phyloP scores from a whole-genome alignment of 2,329 filamentous ascomycete genomes.

The Sclerotinia subarctica region DNA sequence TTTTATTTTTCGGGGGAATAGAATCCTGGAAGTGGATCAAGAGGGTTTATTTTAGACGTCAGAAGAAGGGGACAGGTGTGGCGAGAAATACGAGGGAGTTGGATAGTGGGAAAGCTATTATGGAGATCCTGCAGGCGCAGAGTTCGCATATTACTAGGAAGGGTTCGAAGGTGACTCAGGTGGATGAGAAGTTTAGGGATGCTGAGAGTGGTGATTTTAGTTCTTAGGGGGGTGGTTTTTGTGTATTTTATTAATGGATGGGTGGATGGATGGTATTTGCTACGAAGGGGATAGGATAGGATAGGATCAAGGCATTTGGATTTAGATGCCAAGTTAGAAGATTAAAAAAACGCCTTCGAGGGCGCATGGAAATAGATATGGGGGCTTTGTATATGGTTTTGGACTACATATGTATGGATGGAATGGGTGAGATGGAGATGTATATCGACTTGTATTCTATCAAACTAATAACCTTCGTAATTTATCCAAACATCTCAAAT shows the following conservation, averaged over 20 bases:
- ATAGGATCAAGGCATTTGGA: background rate
- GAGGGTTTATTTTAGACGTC: slow-evolving; percentile 38
- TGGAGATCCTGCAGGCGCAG: slow-evolving; percentile 7
- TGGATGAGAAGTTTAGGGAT: background rate
- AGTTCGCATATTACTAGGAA: background rate
- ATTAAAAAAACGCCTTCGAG: background rate
- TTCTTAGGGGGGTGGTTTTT: background rate
- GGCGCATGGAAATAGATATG: background rate
- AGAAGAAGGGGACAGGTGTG: background rate
- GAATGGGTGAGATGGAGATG: background rate
- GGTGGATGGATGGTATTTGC: no score
- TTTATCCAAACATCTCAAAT: background rate
- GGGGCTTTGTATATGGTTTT: background rate
- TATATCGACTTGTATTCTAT: background rate
- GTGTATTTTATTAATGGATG: background rate
- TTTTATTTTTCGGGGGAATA: slow-evolving; percentile 61
- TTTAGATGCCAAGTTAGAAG: no score
- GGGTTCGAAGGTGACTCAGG: background rate
- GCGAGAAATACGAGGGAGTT: no score
- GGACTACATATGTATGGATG: background rate
- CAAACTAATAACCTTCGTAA: background rate
- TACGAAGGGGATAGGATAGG: no score
- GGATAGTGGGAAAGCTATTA: background rate
- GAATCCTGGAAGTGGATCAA: slow-evolving; percentile 69
- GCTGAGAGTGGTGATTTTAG: background rate